Evolutionary conservation across 2,329 filamentous ascomycete genomes (phyloP), one percentile per base, ranked within the genome.

Genomic region (Penicillium sp.): DNA sequence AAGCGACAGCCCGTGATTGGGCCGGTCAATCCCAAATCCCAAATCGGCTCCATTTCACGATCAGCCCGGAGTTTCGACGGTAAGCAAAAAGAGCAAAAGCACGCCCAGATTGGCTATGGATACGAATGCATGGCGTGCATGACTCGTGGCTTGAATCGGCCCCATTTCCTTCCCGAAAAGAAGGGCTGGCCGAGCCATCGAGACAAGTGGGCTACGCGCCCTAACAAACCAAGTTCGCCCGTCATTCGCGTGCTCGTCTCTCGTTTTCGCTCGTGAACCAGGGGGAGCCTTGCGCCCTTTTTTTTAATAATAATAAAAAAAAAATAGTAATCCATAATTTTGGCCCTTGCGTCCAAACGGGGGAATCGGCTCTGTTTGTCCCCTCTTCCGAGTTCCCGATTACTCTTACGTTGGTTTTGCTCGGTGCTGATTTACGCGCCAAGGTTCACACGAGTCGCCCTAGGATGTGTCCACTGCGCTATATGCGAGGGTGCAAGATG

Each of bases 71-170:
- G 8, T 28, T 8, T 9, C 25, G 7, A 30, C 27, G 13, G 27
- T 11, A 30, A 11, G 25, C 6, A 27, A 30, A 30, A 30, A 30
- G 4, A 30, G 28, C 11, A 38, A 38, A 38, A 33, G 30, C 30
- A 33, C 30, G 30, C 30, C 14, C 13, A 13, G 18, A 36, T 36
- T 9, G 20, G 38, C 20, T 20, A 18, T 38, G 48, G 36, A 50
- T 38, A 44, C 20, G 25, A 55, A 51, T 50, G 44, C 56, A 55
- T 57, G 56, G 53, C 56, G 25, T 61, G 48, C 58, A 62, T 57
- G 50, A 55, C 56, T 61, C 60, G 56, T 56, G 60, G 47, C 46
- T 28, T 35, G 31, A 27, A 27, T 33, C 14, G 31, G 16, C 47
- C 33, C 41, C 41, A 40, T 40, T 40, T n/a, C 13, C 36, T 13